Evolutionary conservation across 495 filamentous ascomycete species (phyloP).

Genomic region (Apodospora peruviana): DNA sequence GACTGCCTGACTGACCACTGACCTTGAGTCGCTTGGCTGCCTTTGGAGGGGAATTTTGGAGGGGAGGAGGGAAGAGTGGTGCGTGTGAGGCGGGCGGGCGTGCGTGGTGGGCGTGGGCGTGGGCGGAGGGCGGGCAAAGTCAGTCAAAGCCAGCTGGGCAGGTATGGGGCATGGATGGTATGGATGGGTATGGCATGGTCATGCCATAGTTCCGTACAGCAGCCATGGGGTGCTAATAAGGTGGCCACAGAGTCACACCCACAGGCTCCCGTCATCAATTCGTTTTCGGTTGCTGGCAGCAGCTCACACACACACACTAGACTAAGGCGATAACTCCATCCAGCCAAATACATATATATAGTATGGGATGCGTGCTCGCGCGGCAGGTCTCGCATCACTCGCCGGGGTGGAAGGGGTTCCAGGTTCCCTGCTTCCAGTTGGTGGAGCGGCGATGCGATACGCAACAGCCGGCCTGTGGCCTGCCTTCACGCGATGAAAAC

Average conservation of each 20-base stretch:
- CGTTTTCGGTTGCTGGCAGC: constrained; percentile 21
- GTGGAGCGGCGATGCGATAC: constrained; percentile 2
- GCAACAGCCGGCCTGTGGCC: too few species aligned
- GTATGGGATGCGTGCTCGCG: neutral
- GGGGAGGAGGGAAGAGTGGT: constrained; percentile 1
- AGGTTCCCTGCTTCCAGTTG: constrained; percentile 8
- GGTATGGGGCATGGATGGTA: too few species aligned
- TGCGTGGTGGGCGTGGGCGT: neutral
- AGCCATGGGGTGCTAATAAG: constrained; percentile 1
- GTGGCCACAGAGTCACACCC: constrained; percentile 24
- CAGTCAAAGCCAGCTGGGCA: constrained; percentile 15
- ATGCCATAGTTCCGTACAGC: too few species aligned
- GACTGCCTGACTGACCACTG: neutral
- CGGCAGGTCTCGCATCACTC: constrained; percentile 20
- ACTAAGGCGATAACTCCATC: neutral
- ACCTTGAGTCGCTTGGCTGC: too few species aligned
- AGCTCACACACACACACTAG: neutral
- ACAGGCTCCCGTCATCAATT: constrained; percentile 25
- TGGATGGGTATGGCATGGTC: too few species aligned
- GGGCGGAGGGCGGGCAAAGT: constrained; percentile 15
- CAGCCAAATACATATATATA: neutral
- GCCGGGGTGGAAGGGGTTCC: too few species aligned
- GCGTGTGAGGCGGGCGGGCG: neutral
- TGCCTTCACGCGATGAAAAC: too few species aligned
- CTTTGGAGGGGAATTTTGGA: neutral